Base-by-base conservation (phyloP, 208 protist genomes). In the Leishmania tropica region DNA sequence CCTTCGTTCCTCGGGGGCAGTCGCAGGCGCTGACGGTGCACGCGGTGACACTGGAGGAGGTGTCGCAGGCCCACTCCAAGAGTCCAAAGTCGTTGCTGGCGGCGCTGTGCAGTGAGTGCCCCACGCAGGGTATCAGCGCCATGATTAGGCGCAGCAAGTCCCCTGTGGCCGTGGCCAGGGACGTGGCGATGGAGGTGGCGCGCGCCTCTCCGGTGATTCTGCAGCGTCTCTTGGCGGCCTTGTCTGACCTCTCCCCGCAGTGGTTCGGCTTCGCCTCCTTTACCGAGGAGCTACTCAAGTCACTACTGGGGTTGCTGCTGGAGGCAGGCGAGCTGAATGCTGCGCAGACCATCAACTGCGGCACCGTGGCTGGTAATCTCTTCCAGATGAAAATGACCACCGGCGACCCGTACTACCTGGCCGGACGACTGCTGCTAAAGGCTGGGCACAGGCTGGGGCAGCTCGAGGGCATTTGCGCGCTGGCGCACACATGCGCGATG, bases 361-460 rank as follows among this genome's bases (percentile, higher is more conserved):
- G 92, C 48, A 75, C 84, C 10, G 80, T 89, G 1, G 60, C 94
- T n/a, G 94, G 91, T 37, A 82, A 88, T 68, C 77, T 96, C 48
- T 96, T 95, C 68, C 74, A 81, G 21, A 76, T 87, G 35, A 62
- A 80, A 58, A 86, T 96, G 67, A 74, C 96, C 54, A 75, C 87
- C 21, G 92, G 92, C 42, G 94, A 97, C 76, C 94, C 94, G 35
- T 97, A 96, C 80, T 85, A 88, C 70, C 78, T 97, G 31, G 92
- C 91, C 37, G 83, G 84, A 13, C 81, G 89, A 17, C 81, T 97
- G 81, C 81, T 97, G 58, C 85, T 92, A 86, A 88, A 87, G 67
- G 87, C 89, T 6, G 88, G 83, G 31, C 75, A 68, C 53, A 76
- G 53, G 35, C 79, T 89, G 5, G 75, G 84, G 6, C 92, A 96